phyloP scores from a whole-genome alignment of 306 rosid genomes.

The Cicer chorassanicum region DNA sequence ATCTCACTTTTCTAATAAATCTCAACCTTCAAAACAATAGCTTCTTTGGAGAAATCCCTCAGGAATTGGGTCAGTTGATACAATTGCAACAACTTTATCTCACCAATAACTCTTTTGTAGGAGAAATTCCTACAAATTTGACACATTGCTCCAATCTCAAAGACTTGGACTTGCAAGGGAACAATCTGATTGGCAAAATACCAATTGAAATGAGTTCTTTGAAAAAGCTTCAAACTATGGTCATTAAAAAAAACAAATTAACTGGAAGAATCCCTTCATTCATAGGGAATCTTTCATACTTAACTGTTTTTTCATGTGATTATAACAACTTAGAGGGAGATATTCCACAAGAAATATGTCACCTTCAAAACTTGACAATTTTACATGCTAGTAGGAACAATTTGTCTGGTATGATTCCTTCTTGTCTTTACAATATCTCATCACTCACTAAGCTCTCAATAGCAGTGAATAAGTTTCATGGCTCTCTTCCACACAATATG shows the following conservation, averaged over 20 bases:
- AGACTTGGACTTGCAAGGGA: neutral
- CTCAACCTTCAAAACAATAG: neutral
- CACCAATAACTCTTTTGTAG: neutral
- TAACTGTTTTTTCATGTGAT: neutral
- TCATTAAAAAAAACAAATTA: neutral
- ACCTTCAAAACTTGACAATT: neutral
- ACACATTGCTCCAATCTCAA: conserved; percentile 9
- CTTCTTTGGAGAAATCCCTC: neutral
- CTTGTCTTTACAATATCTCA: conserved; percentile 47
- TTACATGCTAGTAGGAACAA: fast-evolving
- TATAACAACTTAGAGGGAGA: neutral
- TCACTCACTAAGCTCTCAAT: neutral
- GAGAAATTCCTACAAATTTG: neutral
- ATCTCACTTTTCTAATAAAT: neutral
- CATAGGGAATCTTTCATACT: neutral
- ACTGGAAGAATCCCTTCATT: neutral
- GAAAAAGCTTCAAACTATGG: neutral
- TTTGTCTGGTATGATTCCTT: conserved; percentile 39
- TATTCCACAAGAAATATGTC: conserved; percentile 23
- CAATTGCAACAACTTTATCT: neutral
- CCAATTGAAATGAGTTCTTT: conserved; percentile 11
- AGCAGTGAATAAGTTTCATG: neutral
- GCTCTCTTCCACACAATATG: conserved; percentile 45
- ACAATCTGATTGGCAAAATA: neutral
- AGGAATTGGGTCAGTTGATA: neutral